These are phyloP conservation scores for Arachnopeziza araneosa DNA, from an alignment of 2,329 filamentous ascomycete genomes.

Conservation along the genomic window DNA sequence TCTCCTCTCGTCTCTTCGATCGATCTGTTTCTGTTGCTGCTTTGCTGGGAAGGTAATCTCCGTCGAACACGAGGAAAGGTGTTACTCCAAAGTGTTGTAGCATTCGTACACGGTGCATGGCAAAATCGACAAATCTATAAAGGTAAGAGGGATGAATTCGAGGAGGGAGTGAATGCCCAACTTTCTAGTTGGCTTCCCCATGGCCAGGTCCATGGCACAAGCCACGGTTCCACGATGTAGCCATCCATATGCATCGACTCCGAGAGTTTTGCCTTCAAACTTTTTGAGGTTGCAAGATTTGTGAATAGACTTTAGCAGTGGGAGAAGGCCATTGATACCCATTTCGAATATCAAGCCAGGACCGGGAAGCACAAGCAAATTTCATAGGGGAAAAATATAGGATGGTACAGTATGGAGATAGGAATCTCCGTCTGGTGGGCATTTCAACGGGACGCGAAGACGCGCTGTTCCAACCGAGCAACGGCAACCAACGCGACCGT, in stretches of 20 bases:
- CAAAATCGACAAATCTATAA: slow-evolving; percentile 78
- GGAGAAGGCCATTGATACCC: slow-evolving; percentile 64
- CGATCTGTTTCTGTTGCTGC: slow-evolving; percentile 77
- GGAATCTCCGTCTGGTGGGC: neutral
- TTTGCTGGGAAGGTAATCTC: slow-evolving; percentile 92
- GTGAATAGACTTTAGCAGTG: slow-evolving; percentile 93
- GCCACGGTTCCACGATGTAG: slow-evolving; percentile 87
- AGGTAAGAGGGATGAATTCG: slow-evolving; percentile 3
- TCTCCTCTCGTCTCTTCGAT: slow-evolving; percentile 69
- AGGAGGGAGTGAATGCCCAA: slow-evolving; percentile 39
- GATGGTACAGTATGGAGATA: slow-evolving; percentile 9
- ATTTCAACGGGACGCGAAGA: neutral
- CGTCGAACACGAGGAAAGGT: slow-evolving; percentile 96
- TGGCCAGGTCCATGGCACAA: slow-evolving; percentile 85
- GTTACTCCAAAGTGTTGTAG: slow-evolving; percentile 86
- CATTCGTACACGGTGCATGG: slow-evolving; percentile 88
- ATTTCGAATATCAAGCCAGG: slow-evolving; percentile 18
- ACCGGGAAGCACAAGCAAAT: slow-evolving; percentile 17
- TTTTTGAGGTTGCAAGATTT: slow-evolving; percentile 81
- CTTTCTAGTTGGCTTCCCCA: slow-evolving; percentile 83
- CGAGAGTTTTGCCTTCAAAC: slow-evolving; percentile 80
- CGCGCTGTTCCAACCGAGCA: neutral
- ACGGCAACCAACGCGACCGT: neutral
- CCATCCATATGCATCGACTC: slow-evolving; percentile 98
- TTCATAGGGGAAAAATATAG: slow-evolving; percentile 12